Percentiles rank a stretch among this genome's conserved stretches.
These are phyloP conservation scores for Cicer judaicum DNA, from an alignment of 306 rosid species.

Conservation along the genomic window DNA sequence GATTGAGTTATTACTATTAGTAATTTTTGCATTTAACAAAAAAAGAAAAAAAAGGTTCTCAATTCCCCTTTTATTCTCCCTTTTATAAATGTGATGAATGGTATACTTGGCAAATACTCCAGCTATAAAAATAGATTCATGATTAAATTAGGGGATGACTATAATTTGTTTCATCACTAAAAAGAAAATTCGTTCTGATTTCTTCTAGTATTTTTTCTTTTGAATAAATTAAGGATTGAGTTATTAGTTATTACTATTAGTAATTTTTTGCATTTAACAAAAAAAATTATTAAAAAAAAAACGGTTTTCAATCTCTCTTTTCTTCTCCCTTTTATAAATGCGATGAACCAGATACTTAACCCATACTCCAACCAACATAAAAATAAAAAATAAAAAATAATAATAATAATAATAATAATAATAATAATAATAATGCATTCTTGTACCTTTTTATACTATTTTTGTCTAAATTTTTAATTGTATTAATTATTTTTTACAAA, in stretches of 20 bases:
- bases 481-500: too few relatives aligned
- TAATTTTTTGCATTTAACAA: slow-evolving; percentile 24
- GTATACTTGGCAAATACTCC: slow-evolving; percentile 37
- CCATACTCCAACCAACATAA: slow-evolving; percentile 27
- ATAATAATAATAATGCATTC: too few relatives aligned
- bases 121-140: not conserved
- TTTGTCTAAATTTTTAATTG: too few relatives aligned
- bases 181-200: not conserved
- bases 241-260: not conserved
- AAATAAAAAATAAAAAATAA: too few relatives aligned
- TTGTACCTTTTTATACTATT: too few relatives aligned
- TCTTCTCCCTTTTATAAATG: slow-evolving; percentile 23
- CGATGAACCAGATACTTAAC: slow-evolving; percentile 26
- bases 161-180: not conserved
- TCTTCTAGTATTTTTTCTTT: not conserved
- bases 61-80: too few relatives aligned
- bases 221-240: not conserved
- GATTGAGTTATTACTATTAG: not conserved
- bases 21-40: slow-evolving; percentile 9
- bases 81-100: too few relatives aligned
- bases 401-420: too few relatives aligned
- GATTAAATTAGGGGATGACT: not conserved
- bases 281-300: not conserved
- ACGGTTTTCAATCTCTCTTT: slow-evolving; percentile 23
- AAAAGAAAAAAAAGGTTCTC: too few relatives aligned